phyloP scores from a whole-genome alignment of 148 eudicot species.

The Beta vulgaris region DNA sequence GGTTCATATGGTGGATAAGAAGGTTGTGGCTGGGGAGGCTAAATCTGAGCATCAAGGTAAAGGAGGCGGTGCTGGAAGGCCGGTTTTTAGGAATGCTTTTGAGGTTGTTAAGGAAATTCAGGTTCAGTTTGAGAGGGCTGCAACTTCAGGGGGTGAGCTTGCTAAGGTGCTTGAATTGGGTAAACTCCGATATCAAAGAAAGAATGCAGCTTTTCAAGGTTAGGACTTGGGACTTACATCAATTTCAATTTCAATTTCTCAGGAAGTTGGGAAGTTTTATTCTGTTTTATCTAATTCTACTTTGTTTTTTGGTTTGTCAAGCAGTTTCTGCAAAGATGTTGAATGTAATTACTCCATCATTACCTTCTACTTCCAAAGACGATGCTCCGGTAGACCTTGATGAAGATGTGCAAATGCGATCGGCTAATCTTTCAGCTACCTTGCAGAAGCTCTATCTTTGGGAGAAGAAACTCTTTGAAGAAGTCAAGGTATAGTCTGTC shows the following conservation, averaged over 20 bases:
- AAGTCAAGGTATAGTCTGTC: slow-evolving; percentile 66
- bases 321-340: slow-evolving; percentile 88
- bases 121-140: slow-evolving; percentile 77
- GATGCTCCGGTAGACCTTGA: slow-evolving; percentile 45
- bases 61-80: slow-evolving; percentile 36
- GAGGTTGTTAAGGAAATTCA: slow-evolving; percentile 83
- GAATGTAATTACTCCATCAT: slow-evolving; percentile 59
- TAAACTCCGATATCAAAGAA: slow-evolving; percentile 58
- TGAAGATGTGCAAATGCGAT: slow-evolving; percentile 50
- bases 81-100: slow-evolving; percentile 46
- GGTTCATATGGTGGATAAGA: slow-evolving; percentile 89
- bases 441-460: slow-evolving; percentile 84
- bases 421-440: slow-evolving; percentile 72
- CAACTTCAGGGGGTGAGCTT: slow-evolving; percentile 64
- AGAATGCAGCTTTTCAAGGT: slow-evolving; percentile 68
- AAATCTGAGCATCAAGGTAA: slow-evolving; percentile 35
- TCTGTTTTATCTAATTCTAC: too few relatives aligned
- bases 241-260: too few relatives aligned
- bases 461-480: slow-evolving; percentile 95
- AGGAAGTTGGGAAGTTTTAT: too few relatives aligned
- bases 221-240: neutral
- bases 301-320: slow-evolving; percentile 9
- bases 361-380: slow-evolving; percentile 54
- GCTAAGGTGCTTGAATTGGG: slow-evolving; percentile 82
- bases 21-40: slow-evolving; percentile 61